Evolutionary conservation across 306 rosid species (phyloP).

Genomic region (Cercis canadensis): DNA sequence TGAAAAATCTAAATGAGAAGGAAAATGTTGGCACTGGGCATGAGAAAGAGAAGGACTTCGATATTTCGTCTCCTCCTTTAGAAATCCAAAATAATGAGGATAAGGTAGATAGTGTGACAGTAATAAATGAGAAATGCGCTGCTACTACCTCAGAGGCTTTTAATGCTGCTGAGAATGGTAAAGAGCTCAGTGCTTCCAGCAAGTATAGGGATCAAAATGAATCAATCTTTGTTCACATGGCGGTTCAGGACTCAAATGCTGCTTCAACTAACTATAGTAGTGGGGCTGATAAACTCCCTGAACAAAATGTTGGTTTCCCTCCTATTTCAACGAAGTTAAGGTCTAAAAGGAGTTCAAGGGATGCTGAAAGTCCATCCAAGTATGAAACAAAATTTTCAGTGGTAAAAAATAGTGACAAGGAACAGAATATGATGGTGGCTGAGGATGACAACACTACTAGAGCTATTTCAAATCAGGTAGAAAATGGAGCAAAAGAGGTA

Average conservation of each 20-base stretch:
- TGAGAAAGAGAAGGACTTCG: slow-evolving; percentile 49
- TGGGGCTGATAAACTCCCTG: slow-evolving; percentile 49
- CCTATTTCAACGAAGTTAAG: slow-evolving; percentile 65
- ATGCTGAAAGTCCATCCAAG: slow-evolving; percentile 67
- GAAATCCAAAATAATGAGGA: slow-evolving; percentile 46
- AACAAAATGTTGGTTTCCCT: slow-evolving; percentile 49
- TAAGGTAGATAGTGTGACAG: slow-evolving; percentile 44
- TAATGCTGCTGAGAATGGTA: slow-evolving; percentile 46
- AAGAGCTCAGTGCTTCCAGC: slow-evolving; percentile 43
- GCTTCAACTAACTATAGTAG: slow-evolving; percentile 39
- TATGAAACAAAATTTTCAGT: slow-evolving; percentile 49
- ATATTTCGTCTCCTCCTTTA: slow-evolving; percentile 38
- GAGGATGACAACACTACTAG: slow-evolving; percentile 44
- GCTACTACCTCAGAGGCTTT: slow-evolving; percentile 49
- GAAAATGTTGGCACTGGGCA: slow-evolving; percentile 43
- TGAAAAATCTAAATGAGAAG: slow-evolving; percentile 45
- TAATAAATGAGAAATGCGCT: slow-evolving; percentile 40
- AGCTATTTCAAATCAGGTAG: slow-evolving; percentile 50
- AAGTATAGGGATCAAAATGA: slow-evolving; percentile 51
- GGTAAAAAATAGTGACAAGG: slow-evolving; percentile 51
- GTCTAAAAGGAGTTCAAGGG: slow-evolving; percentile 61
- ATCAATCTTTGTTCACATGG: slow-evolving; percentile 47
- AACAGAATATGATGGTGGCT: slow-evolving; percentile 43
- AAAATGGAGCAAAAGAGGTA: slow-evolving; percentile 50
- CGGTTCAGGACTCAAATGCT: slow-evolving; percentile 45